Conservation (phyloP, 768 basidiomycete species). For the Boletus rubroflammeus region DNA sequence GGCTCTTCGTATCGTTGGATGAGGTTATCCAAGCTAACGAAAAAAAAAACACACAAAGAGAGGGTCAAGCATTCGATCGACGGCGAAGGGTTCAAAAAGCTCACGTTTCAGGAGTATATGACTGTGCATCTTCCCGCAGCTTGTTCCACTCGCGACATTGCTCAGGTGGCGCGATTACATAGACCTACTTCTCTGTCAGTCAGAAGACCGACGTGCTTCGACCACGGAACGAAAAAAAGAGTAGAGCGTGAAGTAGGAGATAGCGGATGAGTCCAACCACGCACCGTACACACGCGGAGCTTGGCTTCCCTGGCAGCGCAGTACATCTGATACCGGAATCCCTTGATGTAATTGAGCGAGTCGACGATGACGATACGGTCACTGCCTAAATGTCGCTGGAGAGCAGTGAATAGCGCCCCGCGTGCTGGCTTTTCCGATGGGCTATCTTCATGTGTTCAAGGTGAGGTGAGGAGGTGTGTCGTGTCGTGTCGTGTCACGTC, state of each 20-base stretch:
- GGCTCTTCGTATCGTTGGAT: constrained; percentile 92
- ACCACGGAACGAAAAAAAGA: not conserved
- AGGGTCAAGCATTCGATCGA: not conserved
- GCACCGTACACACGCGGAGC: constrained; percentile 81
- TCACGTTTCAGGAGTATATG: constrained; percentile 74
- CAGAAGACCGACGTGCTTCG: not conserved
- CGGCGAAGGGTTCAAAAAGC: not conserved
- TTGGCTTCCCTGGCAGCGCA: constrained; percentile 90
- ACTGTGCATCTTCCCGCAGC: constrained; percentile 40
- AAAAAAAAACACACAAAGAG: not conserved
- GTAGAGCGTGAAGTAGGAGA: too few species aligned
- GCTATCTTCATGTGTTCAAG: constrained; percentile 47
- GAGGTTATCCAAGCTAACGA: constrained; percentile 36
- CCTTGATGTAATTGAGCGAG: constrained; percentile 95
- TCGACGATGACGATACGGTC: constrained; percentile 88
- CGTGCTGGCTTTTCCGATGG: constrained; percentile 86
- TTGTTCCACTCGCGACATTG: constrained; percentile 76
- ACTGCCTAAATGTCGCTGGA: constrained; percentile 67
- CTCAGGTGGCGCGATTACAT: constrained; percentile 70
- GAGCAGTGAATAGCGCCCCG: constrained; percentile 74
- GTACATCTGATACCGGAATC: constrained; percentile 97
- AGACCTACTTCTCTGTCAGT: constrained; percentile 48
- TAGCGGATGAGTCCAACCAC: constrained; percentile 21
- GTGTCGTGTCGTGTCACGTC: not conserved
- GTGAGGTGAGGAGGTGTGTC: not conserved